These are phyloP conservation scores for Wickerhamiella hasegawae DNA, from an alignment of 805 yeast genomes.

Conservation along the genomic window DNA sequence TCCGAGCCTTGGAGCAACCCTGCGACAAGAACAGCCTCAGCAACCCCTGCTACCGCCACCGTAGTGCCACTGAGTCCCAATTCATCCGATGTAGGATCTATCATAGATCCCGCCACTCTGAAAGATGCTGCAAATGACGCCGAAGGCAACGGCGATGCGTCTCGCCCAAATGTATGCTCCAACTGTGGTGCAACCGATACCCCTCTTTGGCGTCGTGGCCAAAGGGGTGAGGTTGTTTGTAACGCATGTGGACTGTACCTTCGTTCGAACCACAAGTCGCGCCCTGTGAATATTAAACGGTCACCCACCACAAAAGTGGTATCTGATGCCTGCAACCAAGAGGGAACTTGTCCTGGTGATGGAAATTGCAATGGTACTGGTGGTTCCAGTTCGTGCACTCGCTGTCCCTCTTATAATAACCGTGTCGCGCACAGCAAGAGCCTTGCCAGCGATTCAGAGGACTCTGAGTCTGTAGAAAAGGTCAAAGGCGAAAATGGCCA, in stretches of 20 bases:
- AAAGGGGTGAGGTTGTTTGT: slow-evolving; percentile 81
- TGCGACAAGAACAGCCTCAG: no score
- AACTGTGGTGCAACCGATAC: slow-evolving; percentile 88
- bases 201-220: slow-evolving; percentile 89
- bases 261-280: slow-evolving; percentile 40
- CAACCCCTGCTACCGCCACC: no score
- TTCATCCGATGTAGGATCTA: no score
- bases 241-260: slow-evolving; percentile 88
- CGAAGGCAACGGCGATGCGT: no score
- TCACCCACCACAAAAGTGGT: slow-evolving; percentile 9
- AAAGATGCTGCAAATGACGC: no score
- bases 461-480: slow-evolving; percentile 1
- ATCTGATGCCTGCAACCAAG: background rate
- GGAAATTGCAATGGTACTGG: slow-evolving; percentile 83
- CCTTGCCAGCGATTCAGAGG: background rate
- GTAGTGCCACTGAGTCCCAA: no score
- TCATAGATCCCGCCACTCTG: no score
- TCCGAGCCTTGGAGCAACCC: no score
- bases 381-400: slow-evolving; percentile 61
- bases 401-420: slow-evolving; percentile 74
- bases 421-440: slow-evolving; percentile 21
- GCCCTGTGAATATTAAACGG: slow-evolving; percentile 51
- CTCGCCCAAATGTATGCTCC: slow-evolving; percentile 51
- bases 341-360: slow-evolving; percentile 55
- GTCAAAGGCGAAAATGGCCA: slow-evolving; percentile 20